Evolutionary conservation across 306 rosid species (phyloP).

Genomic region (Abrus precatorius): DNA sequence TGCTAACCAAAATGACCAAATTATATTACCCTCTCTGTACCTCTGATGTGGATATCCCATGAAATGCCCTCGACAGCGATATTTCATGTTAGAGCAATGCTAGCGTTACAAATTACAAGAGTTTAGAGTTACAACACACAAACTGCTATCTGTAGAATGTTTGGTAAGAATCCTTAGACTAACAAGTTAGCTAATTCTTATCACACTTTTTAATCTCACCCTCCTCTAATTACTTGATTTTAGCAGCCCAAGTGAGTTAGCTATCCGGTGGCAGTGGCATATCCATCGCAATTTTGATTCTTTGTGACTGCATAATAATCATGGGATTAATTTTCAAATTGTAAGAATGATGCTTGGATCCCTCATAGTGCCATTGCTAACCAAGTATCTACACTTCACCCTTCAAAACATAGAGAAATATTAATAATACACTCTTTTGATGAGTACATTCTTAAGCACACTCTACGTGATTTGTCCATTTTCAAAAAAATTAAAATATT

Average conservation of each 20-base stretch:
- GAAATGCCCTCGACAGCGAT: constrained; percentile 5
- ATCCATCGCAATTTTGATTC: background rate
- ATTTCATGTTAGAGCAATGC: constrained; percentile 18
- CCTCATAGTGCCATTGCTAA: background rate
- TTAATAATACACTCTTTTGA: too few relatives aligned
- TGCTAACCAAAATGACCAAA: constrained; percentile 37
- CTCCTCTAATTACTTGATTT: background rate
- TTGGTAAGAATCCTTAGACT: constrained; percentile 17
- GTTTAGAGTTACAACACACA: background rate
- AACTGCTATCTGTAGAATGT: constrained; percentile 23
- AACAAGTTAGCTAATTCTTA: constrained; percentile 1
- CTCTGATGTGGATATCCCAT: constrained; percentile 44
- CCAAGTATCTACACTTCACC: background rate
- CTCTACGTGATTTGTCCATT: too few relatives aligned
- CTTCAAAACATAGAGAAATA: background rate
- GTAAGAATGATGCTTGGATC: background rate
- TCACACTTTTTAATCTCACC: constrained; percentile 2
- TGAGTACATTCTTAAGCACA: too few relatives aligned
- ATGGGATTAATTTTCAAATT: background rate
- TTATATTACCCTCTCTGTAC: constrained; percentile 26
- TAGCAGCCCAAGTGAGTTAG: background rate
- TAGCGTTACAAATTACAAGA: constrained; percentile 1
- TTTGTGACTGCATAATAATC: constrained; percentile 13
- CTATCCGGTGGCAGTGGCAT: background rate
- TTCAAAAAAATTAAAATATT: too few relatives aligned